Evolutionary conservation across 2,329 filamentous ascomycete genomes (phyloP).

Genomic region (Colletotrichum cordylinicola): DNA sequence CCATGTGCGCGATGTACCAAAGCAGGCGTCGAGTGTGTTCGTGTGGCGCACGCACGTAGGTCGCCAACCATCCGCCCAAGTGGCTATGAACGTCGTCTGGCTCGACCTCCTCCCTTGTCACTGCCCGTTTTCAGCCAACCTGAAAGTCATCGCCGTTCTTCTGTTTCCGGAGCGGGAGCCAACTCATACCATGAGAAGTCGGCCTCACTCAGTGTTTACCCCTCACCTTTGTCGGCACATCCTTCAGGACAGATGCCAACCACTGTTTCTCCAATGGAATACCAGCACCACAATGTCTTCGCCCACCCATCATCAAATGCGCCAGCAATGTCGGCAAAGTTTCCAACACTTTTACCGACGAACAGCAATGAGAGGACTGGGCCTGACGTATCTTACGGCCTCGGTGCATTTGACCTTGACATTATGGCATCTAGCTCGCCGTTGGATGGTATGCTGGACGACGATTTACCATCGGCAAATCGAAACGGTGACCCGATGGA

Average conservation of each 20-base stretch:
- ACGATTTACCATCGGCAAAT: not conserved
- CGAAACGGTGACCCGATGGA: not conserved
- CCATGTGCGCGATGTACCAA: not conserved
- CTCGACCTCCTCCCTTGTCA: not conserved
- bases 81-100: not conserved
- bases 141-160: not conserved
- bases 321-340: not conserved
- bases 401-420: not conserved
- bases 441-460: fast-evolving
- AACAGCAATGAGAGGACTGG: not conserved
- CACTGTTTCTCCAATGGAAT: not conserved
- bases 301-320: not conserved
- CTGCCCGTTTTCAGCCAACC: not conserved
- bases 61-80: not conserved
- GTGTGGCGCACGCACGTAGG: not conserved
- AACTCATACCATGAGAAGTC: not conserved
- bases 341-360: not conserved
- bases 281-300: not conserved
- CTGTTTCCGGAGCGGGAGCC: not conserved
- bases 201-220: fast-evolving
- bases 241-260: not conserved
- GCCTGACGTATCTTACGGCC: not conserved
- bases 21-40: not conserved
- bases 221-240: not conserved
- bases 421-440: not conserved